Conservation (phyloP, 257 asterid species). For the Rhazya stricta region DNA sequence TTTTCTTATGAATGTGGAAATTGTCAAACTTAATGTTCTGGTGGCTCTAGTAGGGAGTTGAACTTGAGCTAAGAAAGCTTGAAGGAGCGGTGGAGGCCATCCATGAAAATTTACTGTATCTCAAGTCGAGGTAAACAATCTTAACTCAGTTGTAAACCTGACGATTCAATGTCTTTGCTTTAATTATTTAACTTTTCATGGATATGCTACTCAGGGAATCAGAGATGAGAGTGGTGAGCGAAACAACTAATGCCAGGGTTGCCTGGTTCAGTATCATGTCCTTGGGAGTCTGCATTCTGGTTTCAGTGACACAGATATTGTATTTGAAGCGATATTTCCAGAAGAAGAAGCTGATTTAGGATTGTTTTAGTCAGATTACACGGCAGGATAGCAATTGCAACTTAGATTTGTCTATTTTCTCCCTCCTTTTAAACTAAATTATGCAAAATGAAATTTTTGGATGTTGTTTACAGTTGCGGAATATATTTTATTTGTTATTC, state of each 20-base stretch:
- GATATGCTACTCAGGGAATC: conserved; percentile 51
- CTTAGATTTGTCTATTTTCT: neutral
- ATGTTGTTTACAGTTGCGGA: neutral
- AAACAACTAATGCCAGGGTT: conserved; percentile 61
- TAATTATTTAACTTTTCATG: neutral
- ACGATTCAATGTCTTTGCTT: conserved; percentile 2
- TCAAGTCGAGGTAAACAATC: conserved; percentile 53
- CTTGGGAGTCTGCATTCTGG: conserved; percentile 58
- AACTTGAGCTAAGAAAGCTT: conserved; percentile 84
- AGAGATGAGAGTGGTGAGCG: conserved; percentile 66
- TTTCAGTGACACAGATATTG: conserved; percentile 48
- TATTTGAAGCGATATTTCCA: conserved; percentile 68
- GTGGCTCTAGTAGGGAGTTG: conserved; percentile 62
- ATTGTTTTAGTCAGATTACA: conserved; percentile 21
- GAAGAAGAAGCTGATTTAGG: conserved; percentile 82
- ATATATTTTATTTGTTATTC: no score
- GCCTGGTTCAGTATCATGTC: conserved; percentile 82
- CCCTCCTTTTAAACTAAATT: neutral
- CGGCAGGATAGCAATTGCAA: conserved; percentile 15
- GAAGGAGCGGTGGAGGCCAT: conserved; percentile 89
- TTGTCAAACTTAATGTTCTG: conserved; percentile 16
- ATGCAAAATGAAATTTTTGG: conserved; percentile 5
- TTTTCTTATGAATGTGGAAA: neutral
- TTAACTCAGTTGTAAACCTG: neutral
- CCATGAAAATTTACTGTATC: conserved; percentile 71